Percentiles rank a stretch among this genome's conserved stretches.
Evolutionary conservation across 176 grass and related monocot species (phyloP).

Genomic region (Juncus effusus): DNA sequence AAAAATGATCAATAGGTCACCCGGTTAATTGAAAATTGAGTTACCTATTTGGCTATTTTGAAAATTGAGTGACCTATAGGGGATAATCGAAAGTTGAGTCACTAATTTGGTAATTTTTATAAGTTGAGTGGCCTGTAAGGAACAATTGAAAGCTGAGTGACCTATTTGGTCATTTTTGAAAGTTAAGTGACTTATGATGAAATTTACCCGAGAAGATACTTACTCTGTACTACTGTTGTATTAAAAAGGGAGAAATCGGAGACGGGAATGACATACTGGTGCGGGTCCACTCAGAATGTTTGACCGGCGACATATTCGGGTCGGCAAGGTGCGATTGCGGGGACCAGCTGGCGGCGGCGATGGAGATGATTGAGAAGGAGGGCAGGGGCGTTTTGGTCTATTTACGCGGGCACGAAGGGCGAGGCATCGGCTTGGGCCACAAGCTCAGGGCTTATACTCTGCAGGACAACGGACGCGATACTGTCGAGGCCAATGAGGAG

Average conservation of each 20-base stretch:
- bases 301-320: slow-evolving; percentile 95
- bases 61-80: too few species aligned
- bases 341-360: slow-evolving; percentile 62
- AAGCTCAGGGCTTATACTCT: slow-evolving; percentile 90
- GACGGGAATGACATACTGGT: slow-evolving; percentile 89
- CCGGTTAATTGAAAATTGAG: too few species aligned
- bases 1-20: not conserved
- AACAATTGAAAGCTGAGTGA: too few species aligned
- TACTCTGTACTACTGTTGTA: not conserved
- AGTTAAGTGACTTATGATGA: too few species aligned
- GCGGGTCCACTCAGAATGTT: slow-evolving; percentile 79
- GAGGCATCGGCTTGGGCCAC: slow-evolving; percentile 86
- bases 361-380: slow-evolving; percentile 85
- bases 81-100: too few species aligned
- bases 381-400: slow-evolving; percentile 82
- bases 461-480: slow-evolving; percentile 78
- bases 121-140: too few species aligned
- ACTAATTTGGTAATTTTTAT: not conserved
- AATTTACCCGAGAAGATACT: not conserved
- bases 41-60: too few species aligned
- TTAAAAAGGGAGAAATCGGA: slow-evolving; percentile 85
- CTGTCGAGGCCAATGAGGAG: slow-evolving; percentile 94
- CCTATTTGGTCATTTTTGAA: too few species aligned
- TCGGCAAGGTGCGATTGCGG: slow-evolving; percentile 82
- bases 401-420: slow-evolving; percentile 90